Conservation (phyloP, 305 asterid genomes). For the Rubia balearica region DNA sequence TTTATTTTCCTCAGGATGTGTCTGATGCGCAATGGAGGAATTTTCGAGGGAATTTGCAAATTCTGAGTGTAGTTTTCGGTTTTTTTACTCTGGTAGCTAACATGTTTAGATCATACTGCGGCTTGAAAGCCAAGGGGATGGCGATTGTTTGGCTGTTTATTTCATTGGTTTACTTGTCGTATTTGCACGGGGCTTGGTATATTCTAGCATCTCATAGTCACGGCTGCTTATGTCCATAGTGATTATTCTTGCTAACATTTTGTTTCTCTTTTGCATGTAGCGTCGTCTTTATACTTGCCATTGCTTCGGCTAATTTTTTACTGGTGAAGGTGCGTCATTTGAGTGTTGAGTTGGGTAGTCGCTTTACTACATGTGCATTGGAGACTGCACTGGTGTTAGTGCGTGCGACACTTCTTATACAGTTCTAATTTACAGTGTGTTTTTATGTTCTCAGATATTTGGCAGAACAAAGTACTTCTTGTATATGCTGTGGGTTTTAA, state of each 20-base stretch:
- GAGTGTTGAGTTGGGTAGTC: not conserved
- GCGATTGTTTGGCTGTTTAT: conserved; percentile 64
- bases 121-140: conserved; percentile 82
- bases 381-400: not conserved
- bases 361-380: not conserved
- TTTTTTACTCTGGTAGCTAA: conserved; percentile 63
- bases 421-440: conserved; percentile 40
- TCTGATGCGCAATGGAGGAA: conserved; percentile 98
- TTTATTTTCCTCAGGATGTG: conserved; percentile 45
- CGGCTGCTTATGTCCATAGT: conserved; percentile 22
- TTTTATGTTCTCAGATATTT: conserved; percentile 57
- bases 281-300: conserved; percentile 50
- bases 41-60: conserved; percentile 72
- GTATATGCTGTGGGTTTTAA: conserved; percentile 64
- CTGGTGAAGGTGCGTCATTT: conserved; percentile 69
- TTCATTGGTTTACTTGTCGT: conserved; percentile 57
- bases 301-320: conserved; percentile 71
- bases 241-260: conserved; percentile 19
- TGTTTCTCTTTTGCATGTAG: conserved; percentile 39
- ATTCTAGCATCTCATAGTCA: conserved; percentile 10
- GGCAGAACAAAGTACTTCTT: conserved; percentile 74
- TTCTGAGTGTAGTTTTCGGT: conserved; percentile 61
- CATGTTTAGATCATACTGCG: conserved; percentile 35
- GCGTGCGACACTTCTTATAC: conserved; percentile 27
- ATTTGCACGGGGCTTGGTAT: conserved; percentile 94